Percentiles rank a stretch among this genome's conserved stretches.
These are phyloP conservation scores for Kwoniella pini DNA, from an alignment of 768 basidiomycete genomes.

Conservation along the genomic window DNA sequence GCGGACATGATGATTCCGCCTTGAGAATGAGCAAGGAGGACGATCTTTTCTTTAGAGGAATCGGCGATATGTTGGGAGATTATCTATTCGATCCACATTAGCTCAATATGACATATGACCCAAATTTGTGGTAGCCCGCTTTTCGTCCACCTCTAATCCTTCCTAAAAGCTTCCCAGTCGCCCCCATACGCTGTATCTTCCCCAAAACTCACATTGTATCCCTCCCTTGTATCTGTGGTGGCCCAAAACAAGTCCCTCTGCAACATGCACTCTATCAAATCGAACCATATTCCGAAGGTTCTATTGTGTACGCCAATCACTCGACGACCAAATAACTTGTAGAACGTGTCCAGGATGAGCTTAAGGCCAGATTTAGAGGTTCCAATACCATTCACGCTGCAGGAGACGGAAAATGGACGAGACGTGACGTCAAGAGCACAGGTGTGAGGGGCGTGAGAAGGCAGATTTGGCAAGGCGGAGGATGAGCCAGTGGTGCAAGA, in stretches of 20 bases:
- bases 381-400: conserved; percentile 40
- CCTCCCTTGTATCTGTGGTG: conserved; percentile 25
- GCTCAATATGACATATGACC: no score
- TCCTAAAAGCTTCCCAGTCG: no score
- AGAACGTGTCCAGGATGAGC: conserved; percentile 30
- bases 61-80: conserved; percentile 25
- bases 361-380: conserved; percentile 33
- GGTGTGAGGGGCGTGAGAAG: background rate
- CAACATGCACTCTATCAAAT: conserved; percentile 42
- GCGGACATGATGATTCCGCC: conserved; percentile 43
- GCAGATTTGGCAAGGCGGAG: background rate
- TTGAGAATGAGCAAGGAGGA: conserved; percentile 46
- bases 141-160: no score
- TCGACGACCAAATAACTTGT: conserved; percentile 29
- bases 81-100: no score
- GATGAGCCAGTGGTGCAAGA: background rate
- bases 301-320: conserved; percentile 42
- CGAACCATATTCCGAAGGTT: conserved; percentile 43
- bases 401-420: background rate
- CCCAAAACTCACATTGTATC: conserved; percentile 32
- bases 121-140: no score
- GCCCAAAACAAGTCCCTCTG: conserved; percentile 40
- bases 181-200: background rate
- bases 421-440: background rate
- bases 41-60: conserved; percentile 29